A percentile compares a stretch with the other conserved stretches of the same genome.
Evolutionary conservation across 2,329 filamentous ascomycete genomes (phyloP).

Genomic region (Hymenoscyphus repandus): DNA sequence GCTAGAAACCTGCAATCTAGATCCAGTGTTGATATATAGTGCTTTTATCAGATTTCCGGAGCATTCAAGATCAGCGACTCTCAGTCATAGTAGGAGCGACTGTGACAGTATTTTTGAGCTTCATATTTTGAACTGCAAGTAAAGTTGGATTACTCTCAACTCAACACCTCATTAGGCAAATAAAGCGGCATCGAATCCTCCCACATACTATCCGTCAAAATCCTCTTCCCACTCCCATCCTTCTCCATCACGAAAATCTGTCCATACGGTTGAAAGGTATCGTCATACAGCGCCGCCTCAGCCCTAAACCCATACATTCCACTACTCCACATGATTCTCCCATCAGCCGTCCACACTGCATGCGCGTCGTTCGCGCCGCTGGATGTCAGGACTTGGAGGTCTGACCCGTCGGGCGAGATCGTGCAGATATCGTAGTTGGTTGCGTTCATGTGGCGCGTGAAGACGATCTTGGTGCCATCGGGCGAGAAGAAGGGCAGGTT

Average conservation of each 20-base stretch:
- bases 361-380: constrained; percentile 39
- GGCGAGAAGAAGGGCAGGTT: constrained; percentile 37
- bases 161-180: constrained; percentile 15
- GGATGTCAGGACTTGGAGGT: constrained; percentile 31
- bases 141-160: no score
- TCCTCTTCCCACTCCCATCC: constrained; percentile 33
- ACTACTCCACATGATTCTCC: constrained; percentile 36
- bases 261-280: constrained; percentile 41
- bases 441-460: constrained; percentile 32
- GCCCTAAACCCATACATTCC: constrained; percentile 41
- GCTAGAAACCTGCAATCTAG: no score
- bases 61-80: no score
- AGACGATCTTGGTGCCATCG: constrained; percentile 35
- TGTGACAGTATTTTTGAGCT: no score
- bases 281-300: constrained; percentile 37
- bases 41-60: no score
- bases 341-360: constrained; percentile 39
- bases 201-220: constrained; percentile 32
- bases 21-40: no score
- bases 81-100: no score
- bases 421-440: constrained; percentile 37
- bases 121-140: no score
- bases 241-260: constrained; percentile 40
- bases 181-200: constrained; percentile 32
- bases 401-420: constrained; percentile 37